Conservation (phyloP, 2,329 filamentous ascomycete genomes). For the Aspergillus felis region DNA sequence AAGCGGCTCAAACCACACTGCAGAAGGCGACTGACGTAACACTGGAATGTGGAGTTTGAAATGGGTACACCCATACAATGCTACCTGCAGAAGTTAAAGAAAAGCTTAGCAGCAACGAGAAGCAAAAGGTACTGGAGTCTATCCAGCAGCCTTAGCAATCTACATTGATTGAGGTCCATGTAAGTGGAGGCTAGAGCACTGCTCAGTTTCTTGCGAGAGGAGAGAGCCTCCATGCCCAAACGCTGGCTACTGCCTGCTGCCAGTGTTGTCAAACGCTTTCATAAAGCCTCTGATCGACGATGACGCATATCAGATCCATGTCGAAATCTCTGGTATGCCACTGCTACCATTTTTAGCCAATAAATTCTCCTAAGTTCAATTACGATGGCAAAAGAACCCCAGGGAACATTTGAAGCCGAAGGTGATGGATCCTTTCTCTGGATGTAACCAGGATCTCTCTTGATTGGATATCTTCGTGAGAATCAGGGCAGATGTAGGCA, state of each 20-base stretch:
- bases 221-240: neutral
- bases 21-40: neutral
- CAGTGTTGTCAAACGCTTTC: neutral
- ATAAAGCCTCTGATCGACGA: neutral
- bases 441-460: neutral
- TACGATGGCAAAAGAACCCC: neutral
- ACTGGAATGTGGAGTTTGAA: neutral
- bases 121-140: neutral
- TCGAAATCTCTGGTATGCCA: neutral
- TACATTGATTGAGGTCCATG: neutral
- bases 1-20: neutral
- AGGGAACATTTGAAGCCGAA: neutral
- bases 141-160: neutral
- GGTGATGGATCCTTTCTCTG: neutral
- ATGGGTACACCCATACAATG: neutral
- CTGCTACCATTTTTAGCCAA: neutral
- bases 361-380: neutral
- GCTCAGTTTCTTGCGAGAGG: neutral
- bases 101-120: neutral
- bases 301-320: neutral
- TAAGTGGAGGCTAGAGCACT: neutral
- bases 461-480: neutral
- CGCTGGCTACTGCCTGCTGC: neutral
- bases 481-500: slow-evolving; percentile 9
- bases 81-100: neutral